Base-by-base conservation (phyloP, 768 basidiomycete species). In the Candolleomyces efflorescens region DNA sequence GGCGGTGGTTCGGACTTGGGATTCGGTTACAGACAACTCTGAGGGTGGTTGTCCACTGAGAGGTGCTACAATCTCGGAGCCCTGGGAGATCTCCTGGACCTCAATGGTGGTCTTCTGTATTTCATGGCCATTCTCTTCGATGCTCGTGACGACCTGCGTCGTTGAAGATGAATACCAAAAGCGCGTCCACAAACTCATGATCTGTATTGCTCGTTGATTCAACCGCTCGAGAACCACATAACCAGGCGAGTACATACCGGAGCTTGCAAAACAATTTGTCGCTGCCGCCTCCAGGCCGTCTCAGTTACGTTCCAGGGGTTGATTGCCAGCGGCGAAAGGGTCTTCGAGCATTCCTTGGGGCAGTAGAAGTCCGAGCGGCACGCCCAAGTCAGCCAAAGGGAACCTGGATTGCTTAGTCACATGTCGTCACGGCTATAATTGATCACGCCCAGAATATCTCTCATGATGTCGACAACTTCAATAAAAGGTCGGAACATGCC, bases 121-220 rank as follows among this genome's bases (percentile, higher is more conserved):
- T 27, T n/a, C 37, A 15, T 53, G n/a, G n/a, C n/a, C 12, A 12
- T 37, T 15, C 23, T 37, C 22, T 3, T 18, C 51, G 7, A n/a
- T 15, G 36, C 12, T 20, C 36, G 10, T 36, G 27, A 39, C 43
- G 17, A 55, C 43, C 24, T 45, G 15, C 20, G 37, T 48, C 23
- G 45, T 22, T 15, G 20, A 57, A 23, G 15, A 55, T 24, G 59
- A 60, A 55, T 55, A 55, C 41, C 44, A 47, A 45, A 45, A 18
- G 54, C 54, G 46, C 17, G 17, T 20, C 54, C 39, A 46, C 15
- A 45, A 5, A 1, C 41, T 43, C 54, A 55, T 53, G 51, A 39
- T 36, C 49, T 51, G 27, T 6, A n/a, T n/a, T 17, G 1, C 36
- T 32, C 26, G 9, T 17, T 51, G 6, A 51, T 20, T 51, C 6